phyloP scores from a whole-genome alignment of 352 stramenopile species.

The Peronospora destructor region DNA sequence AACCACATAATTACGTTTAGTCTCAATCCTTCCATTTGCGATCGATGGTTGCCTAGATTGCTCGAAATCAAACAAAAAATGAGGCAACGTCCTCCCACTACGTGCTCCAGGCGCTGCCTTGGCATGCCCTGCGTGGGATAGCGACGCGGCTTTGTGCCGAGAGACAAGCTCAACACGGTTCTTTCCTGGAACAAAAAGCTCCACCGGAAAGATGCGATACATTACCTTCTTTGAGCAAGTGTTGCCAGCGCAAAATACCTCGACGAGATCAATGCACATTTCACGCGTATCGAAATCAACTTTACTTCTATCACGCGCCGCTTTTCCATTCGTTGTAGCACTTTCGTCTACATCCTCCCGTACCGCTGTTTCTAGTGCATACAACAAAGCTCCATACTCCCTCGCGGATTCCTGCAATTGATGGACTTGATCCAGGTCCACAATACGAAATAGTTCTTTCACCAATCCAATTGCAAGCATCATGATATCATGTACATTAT shows the following conservation, averaged over 20 bases:
- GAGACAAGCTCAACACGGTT: slow-evolving; percentile 46
- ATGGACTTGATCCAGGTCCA: no score
- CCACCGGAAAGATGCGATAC: slow-evolving; percentile 72
- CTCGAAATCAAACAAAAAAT: no score
- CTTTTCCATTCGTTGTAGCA: slow-evolving; percentile 4
- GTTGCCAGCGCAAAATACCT: slow-evolving; percentile 80
- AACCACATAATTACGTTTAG: slow-evolving; percentile 35
- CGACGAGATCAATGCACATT: slow-evolving; percentile 61
- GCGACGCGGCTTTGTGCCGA: slow-evolving; percentile 44
- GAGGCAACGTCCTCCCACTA: no score
- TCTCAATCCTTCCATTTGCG: slow-evolving; percentile 16
- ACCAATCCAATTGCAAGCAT: no score
- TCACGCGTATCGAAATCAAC: slow-evolving; percentile 27
- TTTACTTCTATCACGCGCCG: slow-evolving; percentile 5
- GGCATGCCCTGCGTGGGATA: slow-evolving; percentile 24
- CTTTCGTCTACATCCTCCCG: no score
- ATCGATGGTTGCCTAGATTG: no score
- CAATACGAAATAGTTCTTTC: no score
- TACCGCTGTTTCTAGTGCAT: no score
- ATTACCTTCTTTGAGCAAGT: slow-evolving; percentile 69
- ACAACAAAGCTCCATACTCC: no score
- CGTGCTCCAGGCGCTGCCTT: slow-evolving; percentile 1
- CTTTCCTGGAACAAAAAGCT: slow-evolving; percentile 67
- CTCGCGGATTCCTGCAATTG: no score
- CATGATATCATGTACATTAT: no score